Evolutionary conservation across 306 rosid genomes (phyloP).

Genomic region (Boehmeria nivea): DNA sequence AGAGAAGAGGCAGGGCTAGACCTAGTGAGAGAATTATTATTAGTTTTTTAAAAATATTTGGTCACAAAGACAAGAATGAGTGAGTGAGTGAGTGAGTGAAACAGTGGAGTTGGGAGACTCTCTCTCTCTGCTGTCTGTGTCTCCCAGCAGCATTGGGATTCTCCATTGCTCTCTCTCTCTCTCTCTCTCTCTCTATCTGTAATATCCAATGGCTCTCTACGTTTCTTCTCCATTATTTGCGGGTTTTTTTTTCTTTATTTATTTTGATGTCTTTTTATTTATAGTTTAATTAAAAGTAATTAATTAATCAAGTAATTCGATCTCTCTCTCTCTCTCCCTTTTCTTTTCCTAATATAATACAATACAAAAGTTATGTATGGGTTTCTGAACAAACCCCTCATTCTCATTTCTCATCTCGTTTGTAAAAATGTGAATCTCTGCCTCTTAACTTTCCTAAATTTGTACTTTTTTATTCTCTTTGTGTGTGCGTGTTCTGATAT

Average conservation of each 20-base stretch:
- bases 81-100: conserved; percentile 43
- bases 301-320: no score
- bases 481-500: no score
- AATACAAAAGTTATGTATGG: conserved; percentile 8
- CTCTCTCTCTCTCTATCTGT: conserved; percentile 43
- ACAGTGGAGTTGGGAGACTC: conserved; percentile 4
- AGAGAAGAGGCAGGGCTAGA: conserved; percentile 5
- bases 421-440: neutral
- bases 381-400: neutral
- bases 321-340: neutral
- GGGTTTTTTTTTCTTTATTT: conserved; percentile 6
- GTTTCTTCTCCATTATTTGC: conserved; percentile 51
- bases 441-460: neutral
- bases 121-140: conserved; percentile 46
- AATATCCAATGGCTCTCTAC: conserved; percentile 54
- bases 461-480: neutral
- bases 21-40: no score
- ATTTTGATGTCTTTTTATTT: neutral
- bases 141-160: conserved; percentile 64
- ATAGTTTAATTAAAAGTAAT: no score
- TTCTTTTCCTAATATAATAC: neutral
- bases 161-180: conserved; percentile 37
- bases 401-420: neutral
- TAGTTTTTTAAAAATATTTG: conserved; percentile 48
- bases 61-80: no score